Base-by-base conservation (phyloP, 1,284 basidiomycete species). In the Cystobasidium pallidum region DNA sequence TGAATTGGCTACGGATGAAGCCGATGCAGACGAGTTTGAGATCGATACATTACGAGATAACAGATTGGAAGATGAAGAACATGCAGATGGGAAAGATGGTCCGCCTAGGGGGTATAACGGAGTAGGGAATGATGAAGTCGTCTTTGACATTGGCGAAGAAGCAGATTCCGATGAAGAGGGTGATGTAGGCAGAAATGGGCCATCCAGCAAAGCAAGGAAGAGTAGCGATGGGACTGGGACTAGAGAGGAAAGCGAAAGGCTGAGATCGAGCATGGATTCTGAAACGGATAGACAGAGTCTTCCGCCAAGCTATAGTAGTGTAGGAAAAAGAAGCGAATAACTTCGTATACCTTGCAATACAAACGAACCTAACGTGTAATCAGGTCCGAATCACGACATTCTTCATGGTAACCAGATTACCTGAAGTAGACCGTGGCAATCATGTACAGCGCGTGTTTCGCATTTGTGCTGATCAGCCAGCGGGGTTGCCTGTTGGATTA, bases 11-110 rank as follows among this genome's bases (percentile, higher is more conserved):
- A 88, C 92, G 84, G 89, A 96, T 82, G 92, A 96, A 81, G 87
- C 89, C 78, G 93, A 95, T 75, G 93, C 91, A 0, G 92, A 94
- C 78, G 91, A 94, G 79, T 95, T 94, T 79, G 93, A 94, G 78
- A 85, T 92, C 45, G 91, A 91, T 76, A 83, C 87, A n/a, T 83
- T 88, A 62, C 86, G 87, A 59, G 84, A 84, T 28, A 78, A 75
- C 17, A 62, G 68, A 24, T 49, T 70, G 11, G 74, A 75, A 45
- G 64, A 61, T 49, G 74, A 75, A 30, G 65, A 68, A 30, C 24
- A 59, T 7, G 74, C 66, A 45, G 41, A 75, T 45, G 74, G 73
- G 0, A 72, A 68, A 21, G 52, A 59, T 39, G 47, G 55, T 32
- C 32, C 47, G 17, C 47, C 45, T 1, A 28, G 52, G n/a, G 68